phyloP scores from a whole-genome alignment of 768 basidiomycete species.

The Pulveroboletus sp. region DNA sequence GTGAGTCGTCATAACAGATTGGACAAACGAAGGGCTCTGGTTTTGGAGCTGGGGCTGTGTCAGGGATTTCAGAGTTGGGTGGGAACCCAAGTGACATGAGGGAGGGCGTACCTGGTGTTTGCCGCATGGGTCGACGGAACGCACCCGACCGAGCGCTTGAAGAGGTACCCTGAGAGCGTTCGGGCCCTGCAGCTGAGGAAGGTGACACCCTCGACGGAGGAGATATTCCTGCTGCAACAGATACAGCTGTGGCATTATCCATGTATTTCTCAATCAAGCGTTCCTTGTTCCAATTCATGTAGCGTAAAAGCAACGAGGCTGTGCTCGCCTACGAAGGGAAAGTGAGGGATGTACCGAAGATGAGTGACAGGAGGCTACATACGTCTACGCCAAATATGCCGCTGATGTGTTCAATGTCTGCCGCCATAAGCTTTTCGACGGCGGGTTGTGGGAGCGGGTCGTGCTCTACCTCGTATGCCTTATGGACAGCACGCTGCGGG shows the following conservation, averaged over 20 bases:
- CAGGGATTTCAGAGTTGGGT: background rate
- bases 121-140: conserved; percentile 28
- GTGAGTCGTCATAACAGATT: conserved; percentile 84
- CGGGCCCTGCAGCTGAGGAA: conserved; percentile 27
- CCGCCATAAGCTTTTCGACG: conserved; percentile 73
- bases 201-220: conserved; percentile 25
- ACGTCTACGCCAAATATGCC: conserved; percentile 88
- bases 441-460: conserved; percentile 66
- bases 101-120: conserved; percentile 20
- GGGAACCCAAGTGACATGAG: background rate
- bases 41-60: conserved; percentile 23
- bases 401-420: conserved; percentile 81
- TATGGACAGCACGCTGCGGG: conserved; percentile 48
- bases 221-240: conserved; percentile 69
- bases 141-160: conserved; percentile 21
- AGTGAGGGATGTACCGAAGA: background rate
- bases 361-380: conserved; percentile 32
- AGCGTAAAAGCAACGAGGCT: conserved; percentile 74
- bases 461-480: conserved; percentile 84
- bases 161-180: conserved; percentile 29
- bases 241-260: conserved; percentile 76
- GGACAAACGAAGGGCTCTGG: conserved; percentile 75
- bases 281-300: conserved; percentile 94
- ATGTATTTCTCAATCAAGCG: conserved; percentile 94
- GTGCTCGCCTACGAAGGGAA: conserved; percentile 47